Conservation (phyloP, 129 eudicot species). For the Oenanthe sinensis region DNA sequence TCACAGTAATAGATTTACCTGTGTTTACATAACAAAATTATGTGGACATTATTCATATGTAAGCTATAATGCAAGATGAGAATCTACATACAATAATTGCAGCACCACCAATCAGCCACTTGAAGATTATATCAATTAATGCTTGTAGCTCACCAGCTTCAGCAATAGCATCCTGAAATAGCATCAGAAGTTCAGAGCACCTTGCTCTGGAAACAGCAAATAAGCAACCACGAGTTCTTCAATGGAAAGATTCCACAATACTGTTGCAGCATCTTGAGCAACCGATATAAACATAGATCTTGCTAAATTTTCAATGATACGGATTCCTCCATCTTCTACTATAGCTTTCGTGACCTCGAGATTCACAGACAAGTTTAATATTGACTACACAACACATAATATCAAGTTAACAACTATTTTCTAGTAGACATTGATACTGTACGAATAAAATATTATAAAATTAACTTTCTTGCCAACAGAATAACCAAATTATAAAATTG, state of each 20-base stretch:
- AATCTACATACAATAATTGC: too few species aligned
- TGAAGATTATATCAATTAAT: slow-evolving; percentile 50
- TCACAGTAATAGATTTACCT: too few species aligned
- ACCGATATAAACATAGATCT: slow-evolving; percentile 70
- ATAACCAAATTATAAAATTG: too few species aligned
- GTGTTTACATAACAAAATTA: too few species aligned
- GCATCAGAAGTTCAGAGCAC: background rate
- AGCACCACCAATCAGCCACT: slow-evolving; percentile 38
- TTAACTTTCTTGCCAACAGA: too few species aligned
- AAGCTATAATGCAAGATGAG: too few species aligned
- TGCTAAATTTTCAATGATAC: slow-evolving; percentile 61
- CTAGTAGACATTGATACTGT: too few species aligned
- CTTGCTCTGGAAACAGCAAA: background rate
- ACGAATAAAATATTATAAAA: too few species aligned
- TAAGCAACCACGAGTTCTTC: slow-evolving; percentile 69
- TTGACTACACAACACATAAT: slow-evolving; percentile 41
- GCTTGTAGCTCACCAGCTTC: too few species aligned
- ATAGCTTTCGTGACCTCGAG: slow-evolving; percentile 70
- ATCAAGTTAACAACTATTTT: background rate
- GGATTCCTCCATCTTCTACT: slow-evolving; percentile 81
- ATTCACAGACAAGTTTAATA: slow-evolving; percentile 83
- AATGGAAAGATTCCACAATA: slow-evolving; percentile 50
- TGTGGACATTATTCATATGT: too few species aligned
- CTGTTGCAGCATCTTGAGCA: slow-evolving; percentile 97
- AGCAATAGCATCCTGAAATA: slow-evolving; percentile 7